These are phyloP conservation scores for Casuarina equisetifolia DNA, from an alignment of 306 rosid genomes.

Conservation along the genomic window DNA sequence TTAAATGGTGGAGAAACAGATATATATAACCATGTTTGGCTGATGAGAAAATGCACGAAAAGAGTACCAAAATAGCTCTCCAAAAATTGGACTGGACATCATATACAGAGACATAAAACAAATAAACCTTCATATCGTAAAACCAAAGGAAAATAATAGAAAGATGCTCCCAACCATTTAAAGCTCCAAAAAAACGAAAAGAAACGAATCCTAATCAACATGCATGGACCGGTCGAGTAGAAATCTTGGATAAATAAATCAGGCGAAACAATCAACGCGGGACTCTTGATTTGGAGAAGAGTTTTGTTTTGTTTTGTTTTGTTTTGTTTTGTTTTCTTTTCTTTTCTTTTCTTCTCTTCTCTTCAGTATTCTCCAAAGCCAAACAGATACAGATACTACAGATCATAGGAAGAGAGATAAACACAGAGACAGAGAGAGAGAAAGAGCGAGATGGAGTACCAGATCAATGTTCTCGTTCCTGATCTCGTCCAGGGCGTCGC, in stretches of 20 bases:
- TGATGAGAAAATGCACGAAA: neutral
- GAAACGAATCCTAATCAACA: neutral
- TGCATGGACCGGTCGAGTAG: neutral
- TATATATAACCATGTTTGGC: constrained; percentile 1
- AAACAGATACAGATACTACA: constrained; percentile 10
- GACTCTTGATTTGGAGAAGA: neutral
- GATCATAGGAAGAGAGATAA: no score
- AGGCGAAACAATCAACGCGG: neutral
- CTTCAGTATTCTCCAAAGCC: neutral
- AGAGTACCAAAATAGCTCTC: neutral
- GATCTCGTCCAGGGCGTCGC: constrained; percentile 82
- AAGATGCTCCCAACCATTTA: neutral
- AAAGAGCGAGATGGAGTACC: constrained; percentile 37
- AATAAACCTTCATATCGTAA: neutral
- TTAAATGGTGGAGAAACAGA: no score
- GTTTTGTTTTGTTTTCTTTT: no score
- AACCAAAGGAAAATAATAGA: neutral
- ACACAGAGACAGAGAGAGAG: neutral
- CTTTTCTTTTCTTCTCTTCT: neutral
- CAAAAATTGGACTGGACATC: neutral
- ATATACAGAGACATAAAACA: neutral
- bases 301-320: no score
- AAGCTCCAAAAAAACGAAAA: neutral
- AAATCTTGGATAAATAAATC: neutral
- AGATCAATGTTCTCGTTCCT: constrained; percentile 88